Base-by-base conservation (phyloP, 768 basidiomycete genomes). In the Russula compacta region DNA sequence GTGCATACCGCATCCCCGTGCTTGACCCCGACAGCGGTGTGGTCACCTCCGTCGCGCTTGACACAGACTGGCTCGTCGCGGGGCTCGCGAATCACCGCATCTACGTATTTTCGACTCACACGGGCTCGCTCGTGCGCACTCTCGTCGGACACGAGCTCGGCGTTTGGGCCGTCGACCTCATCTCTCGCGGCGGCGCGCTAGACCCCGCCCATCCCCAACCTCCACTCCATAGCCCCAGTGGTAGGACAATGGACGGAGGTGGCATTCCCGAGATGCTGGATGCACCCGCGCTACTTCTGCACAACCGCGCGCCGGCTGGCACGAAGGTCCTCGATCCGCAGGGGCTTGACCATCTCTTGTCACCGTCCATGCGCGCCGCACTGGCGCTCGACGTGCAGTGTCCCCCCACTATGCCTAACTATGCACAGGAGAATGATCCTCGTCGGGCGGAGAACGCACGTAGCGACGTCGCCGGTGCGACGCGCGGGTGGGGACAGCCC, bases 101-200 rank as follows among this genome's bases (percentile, higher is more conserved):
- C 49, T 88, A 92, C 67, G 78, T 98, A 10, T 98, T 92, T 74
- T 86, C 86, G 64, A 85, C 89, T 1, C 76, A 74, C 43, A 88
- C 87, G 0, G 95, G 95, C 0, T 81, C 86, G 2, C 81, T 89
- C 53, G 79, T 81, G 44, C 80, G 87, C 54, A 90, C 89, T 0
- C 81, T 98, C 2, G 77, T 82, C 9, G 95, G 95, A 0, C 95
- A 97, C 71, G 85, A 87, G 15, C 74, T 79, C 21, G 95, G 95
- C n/a, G 94, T 97, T 1, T 98, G 95, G 95, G 87, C 89, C 14
- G 83, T 97, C 14, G 83, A 85, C 56, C 79, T 98, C 32, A 83
- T 95, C 52, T 81, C 81, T 29, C 78, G 81, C 44, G 85, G 86
- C n/a, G 86, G 85, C 1, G 42, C 66, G 15, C 67, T 61, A 6